Percentiles rank a stretch among this genome's conserved stretches.
Evolutionary conservation across 768 basidiomycete genomes (phyloP).

Genomic region (Cantharellus anzutake): DNA sequence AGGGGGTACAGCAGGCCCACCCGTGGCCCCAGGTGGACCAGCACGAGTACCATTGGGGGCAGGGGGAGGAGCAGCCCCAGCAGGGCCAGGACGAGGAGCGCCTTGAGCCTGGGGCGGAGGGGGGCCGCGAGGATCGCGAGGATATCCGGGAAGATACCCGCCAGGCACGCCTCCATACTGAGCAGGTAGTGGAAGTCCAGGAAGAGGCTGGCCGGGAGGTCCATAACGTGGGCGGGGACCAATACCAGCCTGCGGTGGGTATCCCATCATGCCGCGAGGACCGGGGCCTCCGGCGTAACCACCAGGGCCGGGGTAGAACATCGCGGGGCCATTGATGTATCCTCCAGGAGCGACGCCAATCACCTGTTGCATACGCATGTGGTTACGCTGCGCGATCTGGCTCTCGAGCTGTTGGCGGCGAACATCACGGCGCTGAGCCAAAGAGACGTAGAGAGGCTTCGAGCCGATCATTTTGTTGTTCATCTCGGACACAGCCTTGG

Average conservation of each 20-base stretch:
- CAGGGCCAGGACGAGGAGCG: constrained; percentile 35
- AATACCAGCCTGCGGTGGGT: constrained; percentile 55
- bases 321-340: constrained; percentile 48
- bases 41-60: constrained; percentile 32
- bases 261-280: constrained; percentile 62
- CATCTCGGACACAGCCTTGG: constrained; percentile 99
- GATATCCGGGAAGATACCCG: constrained; percentile 52
- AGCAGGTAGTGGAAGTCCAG: constrained; percentile 47
- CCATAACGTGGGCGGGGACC: constrained; percentile 63
- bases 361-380: constrained; percentile 91
- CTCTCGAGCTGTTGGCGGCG: constrained; percentile 96
- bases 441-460: constrained; percentile 96
- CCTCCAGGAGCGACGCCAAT: constrained; percentile 50
- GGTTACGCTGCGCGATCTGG: constrained; percentile 95
- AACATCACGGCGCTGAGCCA: constrained; percentile 95
- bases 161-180: constrained; percentile 43
- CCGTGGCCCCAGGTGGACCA: constrained; percentile 21
- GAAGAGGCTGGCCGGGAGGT: constrained; percentile 45
- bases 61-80: constrained; percentile 14
- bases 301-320: constrained; percentile 70
- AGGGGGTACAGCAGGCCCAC: constrained; percentile 18
- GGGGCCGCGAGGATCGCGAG: constrained; percentile 41
- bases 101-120: constrained; percentile 11
- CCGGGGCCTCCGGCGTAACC: constrained; percentile 32
- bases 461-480: constrained; percentile 99